Base-by-base conservation (phyloP, 352 stramenopile species). In the Nothophytophthora sp. region DNA sequence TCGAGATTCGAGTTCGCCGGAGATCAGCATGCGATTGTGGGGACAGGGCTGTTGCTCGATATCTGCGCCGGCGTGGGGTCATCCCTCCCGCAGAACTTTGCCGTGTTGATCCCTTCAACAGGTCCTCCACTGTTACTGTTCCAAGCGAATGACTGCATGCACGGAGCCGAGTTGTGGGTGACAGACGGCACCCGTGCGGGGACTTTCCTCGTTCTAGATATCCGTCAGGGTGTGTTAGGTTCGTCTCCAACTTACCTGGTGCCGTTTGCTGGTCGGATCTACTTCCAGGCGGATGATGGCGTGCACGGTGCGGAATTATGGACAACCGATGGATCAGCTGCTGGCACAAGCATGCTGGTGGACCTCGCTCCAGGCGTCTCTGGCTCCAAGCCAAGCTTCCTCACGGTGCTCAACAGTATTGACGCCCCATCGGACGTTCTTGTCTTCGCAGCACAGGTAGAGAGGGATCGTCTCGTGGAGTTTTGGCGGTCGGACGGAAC, bases 241-340 rank as follows among this genome's bases (percentile, higher is more conserved):
- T 91, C 78, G 2, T 35, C 24, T 6, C 84, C 86, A 22, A 64
- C 59, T 2, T 89, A 77, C 50, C 40, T 96, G 13, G 86, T 68
- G 2, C 37, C 43, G 7, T 91, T 79, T 27, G 42, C 55, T 12
- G 55, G 41, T 13, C 51, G 55, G 4, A 62, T 85, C 3, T 89
- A 76, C 39, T 97, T 97, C 57, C 73, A 88, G 29, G 90, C 90
- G 9, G 68, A 94, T 41, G 90, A 97, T 50, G 76, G 88, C 25
- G 58, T 68, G 5, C 70, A 74, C 33, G 90, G 90, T 10, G 45
- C 61, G 4, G 90, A 97, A 50, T 56, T 97, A 12, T 97, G 90
- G 89, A 25, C 37, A 1, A 87, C 71, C 1, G 78, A 94, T 37
- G 87, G 84, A 11, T 78, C 75, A 15, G 19, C 27, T 1, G 29